Evolutionary conservation across 768 basidiomycete genomes (phyloP).

Genomic region (Termitomyces sp.): DNA sequence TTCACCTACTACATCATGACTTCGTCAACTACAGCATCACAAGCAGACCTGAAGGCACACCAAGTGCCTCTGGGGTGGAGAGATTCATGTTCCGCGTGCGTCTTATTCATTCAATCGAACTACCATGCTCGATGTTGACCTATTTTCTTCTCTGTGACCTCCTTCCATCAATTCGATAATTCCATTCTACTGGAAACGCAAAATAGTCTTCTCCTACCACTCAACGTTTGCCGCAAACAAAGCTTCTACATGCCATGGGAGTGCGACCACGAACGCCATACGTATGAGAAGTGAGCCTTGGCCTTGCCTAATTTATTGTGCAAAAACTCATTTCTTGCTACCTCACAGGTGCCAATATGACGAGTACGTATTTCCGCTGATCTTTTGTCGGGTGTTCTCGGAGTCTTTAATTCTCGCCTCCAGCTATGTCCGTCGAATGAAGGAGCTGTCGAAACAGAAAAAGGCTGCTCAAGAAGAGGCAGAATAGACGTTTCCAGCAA

Average conservation of each 20-base stretch:
- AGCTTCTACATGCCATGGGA: conserved; percentile 86
- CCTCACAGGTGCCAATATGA: conserved; percentile 83
- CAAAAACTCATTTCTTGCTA: background rate
- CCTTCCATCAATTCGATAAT: background rate
- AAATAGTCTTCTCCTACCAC: conserved; percentile 75
- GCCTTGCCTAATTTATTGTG: background rate
- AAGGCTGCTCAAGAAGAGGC: conserved; percentile 32
- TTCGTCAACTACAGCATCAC: conserved; percentile 75
- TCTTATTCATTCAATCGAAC: conserved; percentile 14
- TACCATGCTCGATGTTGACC: conserved; percentile 4
- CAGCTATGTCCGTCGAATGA: conserved; percentile 89
- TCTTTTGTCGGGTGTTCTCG: conserved; percentile 2
- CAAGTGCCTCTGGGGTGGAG: conserved; percentile 79
- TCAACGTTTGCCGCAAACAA: conserved; percentile 82
- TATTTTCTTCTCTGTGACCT: background rate
- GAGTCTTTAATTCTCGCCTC: conserved; percentile 4
- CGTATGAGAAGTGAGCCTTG: conserved; percentile 73
- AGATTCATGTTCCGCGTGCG: conserved; percentile 89
- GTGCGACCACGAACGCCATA: conserved; percentile 83
- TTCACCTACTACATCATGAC: conserved; percentile 40
- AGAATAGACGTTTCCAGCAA: conserved; percentile 18
- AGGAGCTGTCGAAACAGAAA: conserved; percentile 72
- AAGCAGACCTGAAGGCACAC: conserved; percentile 72
- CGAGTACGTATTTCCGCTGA: conserved; percentile 56
- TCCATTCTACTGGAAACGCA: background rate